Conservation (phyloP, 2,329 filamentous ascomycete genomes). For the Penicillium sp. region DNA sequence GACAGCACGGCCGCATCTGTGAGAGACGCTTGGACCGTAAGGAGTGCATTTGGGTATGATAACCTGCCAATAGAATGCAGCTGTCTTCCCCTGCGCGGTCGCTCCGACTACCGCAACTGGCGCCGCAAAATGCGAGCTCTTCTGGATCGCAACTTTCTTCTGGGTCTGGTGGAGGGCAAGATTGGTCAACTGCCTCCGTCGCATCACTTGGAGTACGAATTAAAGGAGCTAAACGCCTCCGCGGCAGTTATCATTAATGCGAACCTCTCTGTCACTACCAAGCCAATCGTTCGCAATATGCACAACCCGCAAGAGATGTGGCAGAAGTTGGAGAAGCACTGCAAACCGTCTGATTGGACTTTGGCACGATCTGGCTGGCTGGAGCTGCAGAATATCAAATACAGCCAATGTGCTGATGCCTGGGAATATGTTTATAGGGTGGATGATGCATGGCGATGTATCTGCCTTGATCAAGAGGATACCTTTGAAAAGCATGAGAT, state of each 20-base stretch:
- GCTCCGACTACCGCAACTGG: slow-evolving; percentile 4
- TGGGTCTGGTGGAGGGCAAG: neutral
- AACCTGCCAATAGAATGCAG: neutral
- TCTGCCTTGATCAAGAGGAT: slow-evolving; percentile 5
- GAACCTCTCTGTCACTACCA: neutral
- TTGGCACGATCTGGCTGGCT: slow-evolving; percentile 2
- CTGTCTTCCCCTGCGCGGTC: slow-evolving; percentile 4
- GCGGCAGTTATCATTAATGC: neutral
- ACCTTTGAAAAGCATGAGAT: neutral
- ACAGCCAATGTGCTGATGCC: slow-evolving; percentile 1
- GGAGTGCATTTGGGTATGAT: neutral
- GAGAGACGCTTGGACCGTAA: neutral
- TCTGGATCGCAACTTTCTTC: neutral
- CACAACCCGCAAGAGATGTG: slow-evolving; percentile 1
- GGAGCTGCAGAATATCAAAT: slow-evolving; percentile 2
- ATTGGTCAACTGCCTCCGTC: neutral
- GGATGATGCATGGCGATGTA: slow-evolving; percentile 7
- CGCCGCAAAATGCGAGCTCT: neutral
- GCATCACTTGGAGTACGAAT: neutral
- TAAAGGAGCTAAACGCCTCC: neutral
- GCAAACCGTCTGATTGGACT: slow-evolving; percentile 6
- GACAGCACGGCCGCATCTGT: neutral
- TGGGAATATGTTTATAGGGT: slow-evolving; percentile 4
- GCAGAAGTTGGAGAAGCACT: slow-evolving; percentile 6
- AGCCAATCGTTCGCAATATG: slow-evolving; percentile 2